These are phyloP conservation scores for Cryphonectria nitschkei DNA, from an alignment of 2,329 filamentous ascomycete genomes.

Conservation along the genomic window DNA sequence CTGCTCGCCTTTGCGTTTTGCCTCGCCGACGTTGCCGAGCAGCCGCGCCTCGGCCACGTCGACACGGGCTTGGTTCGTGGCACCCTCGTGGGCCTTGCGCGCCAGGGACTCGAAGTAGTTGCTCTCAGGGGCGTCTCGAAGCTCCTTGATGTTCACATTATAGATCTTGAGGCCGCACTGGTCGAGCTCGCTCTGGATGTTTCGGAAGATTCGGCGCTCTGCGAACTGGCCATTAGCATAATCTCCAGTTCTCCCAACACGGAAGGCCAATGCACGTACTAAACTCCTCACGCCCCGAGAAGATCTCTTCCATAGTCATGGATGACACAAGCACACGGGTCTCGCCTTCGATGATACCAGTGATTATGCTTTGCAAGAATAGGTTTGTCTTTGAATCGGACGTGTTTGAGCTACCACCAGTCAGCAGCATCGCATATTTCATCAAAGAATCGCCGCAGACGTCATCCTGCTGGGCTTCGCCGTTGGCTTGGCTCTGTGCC, in stretches of 20 bases:
- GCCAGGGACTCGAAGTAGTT: constrained; percentile 83
- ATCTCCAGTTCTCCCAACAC: not conserved
- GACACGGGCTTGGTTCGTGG: constrained; percentile 75
- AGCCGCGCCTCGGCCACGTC: constrained; percentile 68
- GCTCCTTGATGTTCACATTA: constrained; percentile 79
- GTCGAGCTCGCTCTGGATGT: constrained; percentile 78
- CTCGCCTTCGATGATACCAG: constrained; percentile 88
- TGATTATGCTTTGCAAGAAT: constrained; percentile 83
- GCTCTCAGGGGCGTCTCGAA: constrained; percentile 80
- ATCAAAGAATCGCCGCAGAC: constrained; percentile 66
- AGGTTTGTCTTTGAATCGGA: constrained; percentile 44
- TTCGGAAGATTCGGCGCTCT: constrained; percentile 70
- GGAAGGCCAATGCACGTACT: constrained; percentile 19
- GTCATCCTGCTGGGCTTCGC: constrained; percentile 48
- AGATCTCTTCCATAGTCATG: constrained; percentile 92
- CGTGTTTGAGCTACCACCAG: constrained; percentile 55
- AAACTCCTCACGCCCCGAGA: constrained; percentile 41
- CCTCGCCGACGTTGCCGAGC: constrained; percentile 74
- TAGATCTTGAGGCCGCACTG: constrained; percentile 79
- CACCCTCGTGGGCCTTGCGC: constrained; percentile 83
- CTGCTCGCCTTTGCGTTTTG: constrained; percentile 76
- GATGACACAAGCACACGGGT: constrained; percentile 80
- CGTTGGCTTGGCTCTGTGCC: constrained; percentile 29
- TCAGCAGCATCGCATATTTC: constrained; percentile 82
- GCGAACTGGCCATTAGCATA: too few species aligned